Evolutionary conservation across 2,329 filamentous ascomycete genomes (phyloP).

Genomic region (Thielaviopsis populi): DNA sequence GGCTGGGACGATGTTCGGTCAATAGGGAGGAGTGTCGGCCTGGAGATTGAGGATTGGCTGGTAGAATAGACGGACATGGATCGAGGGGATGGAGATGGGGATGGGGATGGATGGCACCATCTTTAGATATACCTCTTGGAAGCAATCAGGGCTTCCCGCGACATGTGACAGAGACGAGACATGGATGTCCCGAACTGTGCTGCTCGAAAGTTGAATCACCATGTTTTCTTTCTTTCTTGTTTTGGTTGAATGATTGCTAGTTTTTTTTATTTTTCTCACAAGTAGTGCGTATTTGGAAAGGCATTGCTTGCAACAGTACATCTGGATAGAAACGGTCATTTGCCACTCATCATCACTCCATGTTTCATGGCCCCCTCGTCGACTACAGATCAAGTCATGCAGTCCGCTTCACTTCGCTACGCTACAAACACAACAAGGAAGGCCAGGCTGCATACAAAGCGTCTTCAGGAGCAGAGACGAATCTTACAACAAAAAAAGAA

Average conservation of each 20-base stretch:
- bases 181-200: not conserved
- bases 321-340: not conserved
- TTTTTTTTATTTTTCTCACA: not conserved
- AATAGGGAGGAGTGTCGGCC: conserved; percentile 55
- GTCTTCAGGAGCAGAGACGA: conserved; percentile 1
- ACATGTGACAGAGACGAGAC: not conserved
- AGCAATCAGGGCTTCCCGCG: conserved; percentile 13
- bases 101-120: not conserved
- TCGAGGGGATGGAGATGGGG: not conserved
- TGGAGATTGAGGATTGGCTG: conserved; percentile 68
- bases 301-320: not conserved
- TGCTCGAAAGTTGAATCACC: not conserved
- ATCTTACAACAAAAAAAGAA: conserved; percentile 4
- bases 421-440: not conserved
- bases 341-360: not conserved
- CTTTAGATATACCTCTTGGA: not conserved
- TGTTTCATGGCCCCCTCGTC: no score
- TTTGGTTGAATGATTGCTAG: not conserved
- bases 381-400: not conserved
- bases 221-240: not conserved
- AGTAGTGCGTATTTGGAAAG: not conserved
- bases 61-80: conserved; percentile 35
- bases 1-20: conserved; percentile 61
- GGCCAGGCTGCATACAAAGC: not conserved
- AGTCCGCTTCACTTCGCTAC: not conserved